Evolutionary conservation across 495 filamentous ascomycete genomes (phyloP).

Genomic region (Aspergillus sparsus): DNA sequence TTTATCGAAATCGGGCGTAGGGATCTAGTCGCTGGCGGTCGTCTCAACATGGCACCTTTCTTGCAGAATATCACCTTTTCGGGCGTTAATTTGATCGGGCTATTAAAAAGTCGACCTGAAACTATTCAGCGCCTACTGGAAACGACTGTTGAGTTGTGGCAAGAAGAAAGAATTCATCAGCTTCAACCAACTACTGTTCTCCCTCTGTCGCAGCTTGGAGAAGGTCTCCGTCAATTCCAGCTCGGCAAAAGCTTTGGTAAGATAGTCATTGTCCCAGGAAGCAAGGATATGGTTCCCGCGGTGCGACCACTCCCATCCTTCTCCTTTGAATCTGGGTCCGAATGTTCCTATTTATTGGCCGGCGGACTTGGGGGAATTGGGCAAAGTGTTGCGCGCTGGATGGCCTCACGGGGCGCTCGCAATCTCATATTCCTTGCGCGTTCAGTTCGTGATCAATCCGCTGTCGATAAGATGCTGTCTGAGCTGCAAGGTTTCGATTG

Average conservation of each 20-base stretch:
- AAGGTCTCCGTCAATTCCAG: background rate
- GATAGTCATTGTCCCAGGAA: background rate
- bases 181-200: background rate
- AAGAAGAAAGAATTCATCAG: background rate
- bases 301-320: background rate
- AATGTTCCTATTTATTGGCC: conserved; percentile 43
- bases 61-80: conserved; percentile 28
- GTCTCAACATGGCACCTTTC: conserved; percentile 25
- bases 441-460: background rate
- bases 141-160: background rate
- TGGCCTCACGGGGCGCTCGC: conserved; percentile 41
- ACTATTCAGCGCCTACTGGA: background rate
- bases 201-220: background rate
- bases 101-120: background rate
- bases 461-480: background rate
- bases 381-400: conserved; percentile 35
- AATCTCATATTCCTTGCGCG: conserved; percentile 39
- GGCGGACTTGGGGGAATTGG: conserved; percentile 51
- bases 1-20: conserved; percentile 49
- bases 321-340: conserved; percentile 13
- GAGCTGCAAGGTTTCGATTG: background rate
- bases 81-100: conserved; percentile 13
- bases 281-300: background rate
- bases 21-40: conserved; percentile 30
- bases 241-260: background rate